These are phyloP conservation scores for Saccharomycopsis schoenii DNA, from an alignment of 805 yeast species.

Conservation along the genomic window DNA sequence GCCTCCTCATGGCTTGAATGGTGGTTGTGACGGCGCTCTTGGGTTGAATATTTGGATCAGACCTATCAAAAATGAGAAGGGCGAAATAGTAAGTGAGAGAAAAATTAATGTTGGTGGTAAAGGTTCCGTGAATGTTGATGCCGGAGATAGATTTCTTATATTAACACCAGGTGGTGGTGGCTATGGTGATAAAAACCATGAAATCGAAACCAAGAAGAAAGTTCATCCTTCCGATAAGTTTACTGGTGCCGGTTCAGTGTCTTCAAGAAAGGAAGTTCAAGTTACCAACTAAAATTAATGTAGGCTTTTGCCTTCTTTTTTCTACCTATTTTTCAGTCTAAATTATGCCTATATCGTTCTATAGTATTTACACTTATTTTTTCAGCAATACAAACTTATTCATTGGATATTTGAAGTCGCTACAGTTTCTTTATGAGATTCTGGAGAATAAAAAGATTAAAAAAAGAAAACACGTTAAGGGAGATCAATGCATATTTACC, in stretches of 20 bases:
- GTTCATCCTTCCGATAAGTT: conserved; percentile 16
- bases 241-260: conserved; percentile 26
- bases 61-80: conserved; percentile 23
- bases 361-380: not conserved
- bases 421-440: not conserved
- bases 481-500: no score
- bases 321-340: not conserved
- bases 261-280: conserved; percentile 25
- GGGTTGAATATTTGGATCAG: conserved; percentile 56
- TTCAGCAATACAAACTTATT: not conserved
- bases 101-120: conserved; percentile 58
- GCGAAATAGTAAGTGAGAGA: conserved; percentile 27
- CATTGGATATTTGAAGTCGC: not conserved
- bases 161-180: conserved; percentile 87
- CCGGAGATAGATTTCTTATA: conserved; percentile 61
- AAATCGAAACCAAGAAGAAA: conserved; percentile 10
- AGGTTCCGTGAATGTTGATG: conserved; percentile 43
- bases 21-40: conserved; percentile 67
- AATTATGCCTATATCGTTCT: not conserved
- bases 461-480: not conserved
- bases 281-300: conserved; percentile 22
- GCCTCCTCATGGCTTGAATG: conserved; percentile 80
- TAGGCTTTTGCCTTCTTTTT: not conserved
- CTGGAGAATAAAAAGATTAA: not conserved
- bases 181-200: conserved; percentile 35